Base-by-base conservation (phyloP, 129 eudicot species). In the Flaveria ramosissima region DNA sequence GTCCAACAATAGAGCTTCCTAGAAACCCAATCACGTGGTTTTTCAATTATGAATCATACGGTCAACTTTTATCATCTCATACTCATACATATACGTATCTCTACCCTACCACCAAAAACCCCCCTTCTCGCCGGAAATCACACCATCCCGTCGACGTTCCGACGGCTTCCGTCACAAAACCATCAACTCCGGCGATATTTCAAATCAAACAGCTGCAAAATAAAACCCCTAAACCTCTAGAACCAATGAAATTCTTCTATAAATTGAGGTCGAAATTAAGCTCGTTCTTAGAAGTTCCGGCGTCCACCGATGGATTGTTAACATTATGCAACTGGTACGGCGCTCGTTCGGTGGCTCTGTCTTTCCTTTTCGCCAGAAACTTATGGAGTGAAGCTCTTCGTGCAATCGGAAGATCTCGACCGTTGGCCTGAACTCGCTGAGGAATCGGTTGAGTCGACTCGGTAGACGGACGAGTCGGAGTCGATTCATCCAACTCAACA, bases 301-400 rank as follows among this genome's bases (percentile, higher is more conserved):
- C 24, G 7, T 48, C 39, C 7, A 70, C 32, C 17, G 75, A 24
- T 32, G 81, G 48, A 7, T 9, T 9, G 4, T 43, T 43, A 6
- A 6, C 1, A 77, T 56, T 19, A 1, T 65, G 80, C 46, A 59
- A 32, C 17, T 84, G 80, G 61, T 84, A 85, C 47, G 86, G 86
- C 21, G 77, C 84, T 75, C 84, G 71, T 9, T 69, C 70, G 17
- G 55, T 53, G 41, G 86, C 84, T 82, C 92, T 85, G 57, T 88
- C 90, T 76, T 88, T 90, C 60, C 96, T 72, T 88, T 84, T 90
- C 30, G 77, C 96, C 46, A 90, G 81, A 66, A 90, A 90, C 68
- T 90, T 83, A 27, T 86, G 86, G 15, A 88, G 89, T 1, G 92
- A 88, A 1, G 87, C 87, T 78, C 96, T 78, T 78, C 91, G 75